phyloP scores from a whole-genome alignment of 805 yeast genomes.

The Saccharomycopsis babjevae region DNA sequence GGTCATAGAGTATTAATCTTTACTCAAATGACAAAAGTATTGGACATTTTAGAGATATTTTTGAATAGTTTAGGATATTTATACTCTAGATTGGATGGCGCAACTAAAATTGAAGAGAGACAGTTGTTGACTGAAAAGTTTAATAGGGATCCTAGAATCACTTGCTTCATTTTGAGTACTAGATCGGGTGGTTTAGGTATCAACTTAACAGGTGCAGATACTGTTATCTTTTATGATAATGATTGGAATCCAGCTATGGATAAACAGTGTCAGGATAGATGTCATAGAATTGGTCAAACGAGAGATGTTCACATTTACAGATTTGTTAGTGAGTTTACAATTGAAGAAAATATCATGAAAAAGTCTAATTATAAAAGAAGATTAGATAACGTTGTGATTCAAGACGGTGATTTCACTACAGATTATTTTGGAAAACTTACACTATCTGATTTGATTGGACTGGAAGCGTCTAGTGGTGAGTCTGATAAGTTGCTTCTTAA shows the following conservation, averaged over 20 bases:
- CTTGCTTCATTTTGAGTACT: constrained; percentile 86
- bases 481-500: constrained; percentile 23
- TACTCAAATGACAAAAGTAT: constrained; percentile 96
- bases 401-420: constrained; percentile 96
- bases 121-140: constrained; percentile 89
- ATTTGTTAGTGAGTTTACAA: constrained; percentile 90
- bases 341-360: constrained; percentile 86
- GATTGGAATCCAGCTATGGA: constrained; percentile 99
- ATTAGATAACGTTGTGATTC: constrained; percentile 88
- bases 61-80: constrained; percentile 89
- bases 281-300: constrained; percentile 97
- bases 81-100: constrained; percentile 93
- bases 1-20: constrained; percentile 94
- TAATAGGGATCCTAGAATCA: constrained; percentile 74
- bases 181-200: constrained; percentile 98
- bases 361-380: constrained; percentile 94
- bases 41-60: constrained; percentile 88
- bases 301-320: constrained; percentile 96
- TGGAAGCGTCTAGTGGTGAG: constrained; percentile 20
- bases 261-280: constrained; percentile 97
- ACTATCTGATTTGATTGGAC: constrained; percentile 72
- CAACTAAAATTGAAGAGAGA: constrained; percentile 94
- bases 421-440: constrained; percentile 87
- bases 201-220: constrained; percentile 96
- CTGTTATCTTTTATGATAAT: constrained; percentile 94